These are phyloP conservation scores for Closterium sp. DNA, from an alignment of 139 green algal genomes.

Conservation along the genomic window DNA sequence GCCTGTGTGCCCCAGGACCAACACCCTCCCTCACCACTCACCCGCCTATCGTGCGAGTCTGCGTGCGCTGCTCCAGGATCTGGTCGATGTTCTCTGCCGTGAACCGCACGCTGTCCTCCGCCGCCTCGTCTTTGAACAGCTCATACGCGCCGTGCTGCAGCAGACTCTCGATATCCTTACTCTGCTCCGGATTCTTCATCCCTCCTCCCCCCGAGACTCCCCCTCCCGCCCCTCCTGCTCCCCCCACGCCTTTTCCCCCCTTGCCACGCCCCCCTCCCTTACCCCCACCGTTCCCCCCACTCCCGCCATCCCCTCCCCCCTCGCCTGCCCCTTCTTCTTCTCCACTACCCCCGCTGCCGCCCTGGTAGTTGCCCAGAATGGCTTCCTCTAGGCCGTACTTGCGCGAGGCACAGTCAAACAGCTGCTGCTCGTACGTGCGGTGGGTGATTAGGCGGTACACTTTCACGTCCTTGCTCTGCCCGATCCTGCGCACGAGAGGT, in stretches of 20 bases:
- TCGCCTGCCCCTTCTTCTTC: constrained; percentile 40
- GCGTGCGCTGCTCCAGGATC: constrained; percentile 78
- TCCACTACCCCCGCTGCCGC: neutral
- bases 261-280: neutral
- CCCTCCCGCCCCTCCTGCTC: neutral
- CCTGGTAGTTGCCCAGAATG: constrained; percentile 70
- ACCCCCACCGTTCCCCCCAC: neutral
- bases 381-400: constrained; percentile 90
- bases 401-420: constrained; percentile 68
- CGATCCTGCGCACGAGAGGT: constrained; percentile 67
- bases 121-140: constrained; percentile 45
- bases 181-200: constrained; percentile 63
- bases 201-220: neutral
- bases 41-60: constrained; percentile 81
- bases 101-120: constrained; percentile 61
- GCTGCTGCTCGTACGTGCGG: constrained; percentile 85
- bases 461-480: constrained; percentile 81
- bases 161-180: constrained; percentile 66
- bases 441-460: constrained; percentile 88
- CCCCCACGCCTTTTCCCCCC: neutral
- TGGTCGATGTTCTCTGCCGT: constrained; percentile 77
- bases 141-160: constrained; percentile 82
- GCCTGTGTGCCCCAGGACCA: no score
- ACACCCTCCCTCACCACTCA: constrained; percentile 15
- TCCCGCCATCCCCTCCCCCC: neutral